Conservation (phyloP, 139 green algal species). For the Penium margaritaceum region DNA sequence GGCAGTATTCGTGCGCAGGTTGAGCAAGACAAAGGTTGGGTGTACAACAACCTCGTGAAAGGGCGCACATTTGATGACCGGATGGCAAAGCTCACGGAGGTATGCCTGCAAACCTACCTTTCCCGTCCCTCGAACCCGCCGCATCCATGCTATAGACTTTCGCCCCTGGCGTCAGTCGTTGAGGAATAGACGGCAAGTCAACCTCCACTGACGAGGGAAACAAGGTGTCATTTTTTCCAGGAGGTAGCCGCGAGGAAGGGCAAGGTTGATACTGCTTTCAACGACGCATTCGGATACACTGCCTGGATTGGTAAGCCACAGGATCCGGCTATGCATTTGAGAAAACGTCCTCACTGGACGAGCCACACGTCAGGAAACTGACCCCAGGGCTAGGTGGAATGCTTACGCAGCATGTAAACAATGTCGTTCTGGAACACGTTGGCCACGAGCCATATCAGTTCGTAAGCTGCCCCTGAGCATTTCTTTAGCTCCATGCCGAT, state of each 20-base stretch:
- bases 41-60: background rate
- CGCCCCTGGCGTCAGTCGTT: background rate
- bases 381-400: background rate
- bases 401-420: background rate
- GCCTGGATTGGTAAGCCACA: constrained; percentile 15
- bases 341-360: too few species aligned
- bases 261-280: constrained; percentile 14
- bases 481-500: background rate
- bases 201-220: background rate
- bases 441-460: background rate
- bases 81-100: background rate
- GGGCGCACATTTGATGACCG: background rate
- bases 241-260: background rate
- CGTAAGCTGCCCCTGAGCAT: background rate
- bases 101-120: background rate
- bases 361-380: background rate
- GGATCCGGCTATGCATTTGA: background rate
- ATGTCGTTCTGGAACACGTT: background rate
- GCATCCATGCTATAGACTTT: background rate
- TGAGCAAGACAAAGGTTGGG: too few species aligned
- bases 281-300: constrained; percentile 25
- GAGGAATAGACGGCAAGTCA: background rate
- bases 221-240: background rate
- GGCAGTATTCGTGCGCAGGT: too few species aligned
- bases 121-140: background rate